Base-by-base conservation (phyloP, 1,139 yeast genomes). In the Candida pseudoviswanathii region DNA sequence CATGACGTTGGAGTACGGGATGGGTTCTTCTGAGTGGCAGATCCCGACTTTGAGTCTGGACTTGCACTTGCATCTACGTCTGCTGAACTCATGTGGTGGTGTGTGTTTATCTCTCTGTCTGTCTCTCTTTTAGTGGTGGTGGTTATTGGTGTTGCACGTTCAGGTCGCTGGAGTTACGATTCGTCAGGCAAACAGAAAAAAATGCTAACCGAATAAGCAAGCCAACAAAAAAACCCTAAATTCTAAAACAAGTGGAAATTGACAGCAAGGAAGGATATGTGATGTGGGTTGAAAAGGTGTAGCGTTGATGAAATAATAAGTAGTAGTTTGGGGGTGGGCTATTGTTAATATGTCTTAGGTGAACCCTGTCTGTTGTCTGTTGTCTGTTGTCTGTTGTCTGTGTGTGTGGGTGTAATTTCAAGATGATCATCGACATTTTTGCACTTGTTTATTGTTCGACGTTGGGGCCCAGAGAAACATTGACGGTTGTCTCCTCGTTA, bases 1-100 rank as follows among this genome's bases (percentile, higher is more conserved):
- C 92, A 85, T 0, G 90, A 82, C 1, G 88, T 82, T 8, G 89
- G 89, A 5, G 86, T 83, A 54, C 81, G 61, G 43, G 72, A 62
- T 52, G 56, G 58, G 46, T 54, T 59, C 50, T 65, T 64, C 25
- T 51, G 56, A 49, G 47, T 33, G 3, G 45, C 22, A 10, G 46
- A 33, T 22, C 47, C 48, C 10, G 50, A 39, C 26, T 45, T 45
- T 8, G 49, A 37, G 31, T 38, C 42, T 11, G 50, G 32, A 26
- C 48, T 25, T 11, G 41, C 31, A 11, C 40, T 44, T 1, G 44
- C n/a, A 25, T 48, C 50, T 44, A 48, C 34, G 25, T 45, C 47
- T 27, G 48, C 42, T 21, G 52, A 49, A 40, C 49, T 49, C 52
- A 49, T 48, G 16, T 16, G 10, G 30, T 27, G 30, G 8, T 27